Evolutionary conservation across 768 basidiomycete species (phyloP).

Genomic region (Zangia roseola): DNA sequence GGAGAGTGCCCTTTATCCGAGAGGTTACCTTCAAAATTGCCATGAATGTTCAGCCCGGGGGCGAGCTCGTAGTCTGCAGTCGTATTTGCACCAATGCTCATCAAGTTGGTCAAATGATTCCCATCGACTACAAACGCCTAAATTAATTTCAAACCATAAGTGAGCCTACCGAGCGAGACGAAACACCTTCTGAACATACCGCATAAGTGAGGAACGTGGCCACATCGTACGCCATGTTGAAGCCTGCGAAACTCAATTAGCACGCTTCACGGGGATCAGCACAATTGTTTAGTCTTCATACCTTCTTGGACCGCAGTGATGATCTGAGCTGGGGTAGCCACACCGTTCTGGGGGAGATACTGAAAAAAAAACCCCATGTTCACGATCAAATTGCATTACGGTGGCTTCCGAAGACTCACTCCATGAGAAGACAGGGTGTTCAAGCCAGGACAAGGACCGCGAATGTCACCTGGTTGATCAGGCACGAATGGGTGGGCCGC

Average conservation of each 20-base stretch:
- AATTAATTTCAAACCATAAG: neutral
- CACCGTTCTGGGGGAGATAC: conserved; percentile 21
- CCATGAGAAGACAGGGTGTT: conserved; percentile 28
- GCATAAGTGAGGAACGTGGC: conserved; percentile 22
- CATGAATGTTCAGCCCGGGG: conserved; percentile 23
- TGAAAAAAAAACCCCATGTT: neutral
- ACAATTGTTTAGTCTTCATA: neutral
- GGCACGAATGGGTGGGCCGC: conserved; percentile 13
- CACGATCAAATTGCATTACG: neutral
- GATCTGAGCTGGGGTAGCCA: conserved; percentile 23
- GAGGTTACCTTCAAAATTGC: conserved; percentile 22
- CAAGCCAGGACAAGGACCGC: conserved; percentile 26
- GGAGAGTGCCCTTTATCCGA: neutral
- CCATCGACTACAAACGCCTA: conserved; percentile 27
- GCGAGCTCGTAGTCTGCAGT: conserved; percentile 11
- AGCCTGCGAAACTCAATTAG: conserved; percentile 6
- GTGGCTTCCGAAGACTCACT: conserved; percentile 7
- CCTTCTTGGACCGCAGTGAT: conserved; percentile 26
- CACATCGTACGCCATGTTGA: conserved; percentile 26
- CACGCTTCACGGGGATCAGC: neutral
- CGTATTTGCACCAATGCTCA: conserved; percentile 24
- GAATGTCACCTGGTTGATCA: conserved; percentile 23
- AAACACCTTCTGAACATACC: conserved; percentile 4
- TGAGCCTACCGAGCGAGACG: neutral
- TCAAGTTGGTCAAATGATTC: conserved; percentile 28